Conservation (phyloP, 176 grass and related monocot species). For the Rhynchospora breviuscula region DNA sequence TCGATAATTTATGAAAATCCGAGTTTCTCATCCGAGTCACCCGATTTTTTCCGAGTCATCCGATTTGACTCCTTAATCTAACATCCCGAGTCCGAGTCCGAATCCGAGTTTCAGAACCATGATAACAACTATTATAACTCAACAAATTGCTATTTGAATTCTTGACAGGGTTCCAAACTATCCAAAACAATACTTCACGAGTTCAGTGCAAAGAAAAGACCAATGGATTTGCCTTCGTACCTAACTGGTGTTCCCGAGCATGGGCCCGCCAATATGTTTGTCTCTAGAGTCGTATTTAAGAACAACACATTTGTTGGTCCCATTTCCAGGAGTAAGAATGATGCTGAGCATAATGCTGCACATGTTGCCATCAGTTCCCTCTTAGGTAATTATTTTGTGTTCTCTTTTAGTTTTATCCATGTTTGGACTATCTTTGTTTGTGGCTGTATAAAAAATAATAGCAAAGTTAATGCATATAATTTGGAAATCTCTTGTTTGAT, state of each 20-base stretch:
- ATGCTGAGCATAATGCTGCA: conserved; percentile 3
- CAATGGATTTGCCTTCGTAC: background rate
- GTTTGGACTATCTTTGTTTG: background rate
- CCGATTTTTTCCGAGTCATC: too few relatives aligned
- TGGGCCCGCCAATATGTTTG: background rate
- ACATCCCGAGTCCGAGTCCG: too few relatives aligned
- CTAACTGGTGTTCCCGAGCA: background rate
- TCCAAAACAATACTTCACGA: conserved; percentile 4
- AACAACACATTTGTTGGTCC: background rate
- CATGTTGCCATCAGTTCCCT: background rate
- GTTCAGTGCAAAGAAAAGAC: background rate
- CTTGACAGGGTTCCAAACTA: conserved; percentile 7
- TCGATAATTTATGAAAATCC: too few relatives aligned
- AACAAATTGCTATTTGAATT: background rate
- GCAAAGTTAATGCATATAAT: background rate
- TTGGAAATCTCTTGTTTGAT: background rate
- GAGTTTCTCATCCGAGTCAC: too few relatives aligned
- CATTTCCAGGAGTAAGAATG: conserved; percentile 4
- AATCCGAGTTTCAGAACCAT: too few relatives aligned
- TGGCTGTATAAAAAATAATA: background rate
- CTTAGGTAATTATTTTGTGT: conserved; percentile 3
- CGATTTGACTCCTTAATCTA: too few relatives aligned
- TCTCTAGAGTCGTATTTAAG: background rate
- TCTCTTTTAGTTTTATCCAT: background rate
- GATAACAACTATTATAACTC: too few relatives aligned